Percentiles rank a stretch among this genome's conserved stretches.
These are phyloP conservation scores for Beauveria brongniartii DNA, from an alignment of 2,329 filamentous ascomycete genomes.

Conservation along the genomic window DNA sequence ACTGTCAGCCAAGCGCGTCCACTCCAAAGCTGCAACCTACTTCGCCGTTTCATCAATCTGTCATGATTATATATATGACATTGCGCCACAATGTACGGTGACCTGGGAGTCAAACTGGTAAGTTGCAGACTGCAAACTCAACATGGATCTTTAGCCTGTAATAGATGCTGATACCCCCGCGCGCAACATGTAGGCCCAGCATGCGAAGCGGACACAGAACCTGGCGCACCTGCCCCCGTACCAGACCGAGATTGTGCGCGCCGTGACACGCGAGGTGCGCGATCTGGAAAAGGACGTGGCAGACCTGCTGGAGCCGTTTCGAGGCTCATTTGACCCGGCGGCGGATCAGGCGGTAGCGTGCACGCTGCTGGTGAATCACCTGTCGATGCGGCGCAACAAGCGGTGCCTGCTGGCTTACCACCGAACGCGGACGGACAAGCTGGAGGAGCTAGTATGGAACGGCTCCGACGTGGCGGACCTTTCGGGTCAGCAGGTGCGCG, in stretches of 20 bases:
- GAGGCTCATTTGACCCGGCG: slow-evolving; percentile 76
- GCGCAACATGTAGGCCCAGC: slow-evolving; percentile 60
- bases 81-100: slow-evolving; percentile 64
- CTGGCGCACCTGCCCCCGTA: slow-evolving; percentile 83
- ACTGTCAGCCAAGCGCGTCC: background rate
- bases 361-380: slow-evolving; percentile 82
- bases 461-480: slow-evolving; percentile 76
- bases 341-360: slow-evolving; percentile 78
- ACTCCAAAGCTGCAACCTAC: background rate
- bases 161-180: background rate
- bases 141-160: slow-evolving; percentile 10
- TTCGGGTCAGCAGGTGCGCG: slow-evolving; percentile 45
- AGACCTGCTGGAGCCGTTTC: slow-evolving; percentile 71
- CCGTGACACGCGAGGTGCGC: slow-evolving; percentile 82
- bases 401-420: slow-evolving; percentile 93
- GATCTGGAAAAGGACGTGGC: slow-evolving; percentile 84
- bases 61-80: too few relatives aligned
- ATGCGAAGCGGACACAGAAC: slow-evolving; percentile 90
- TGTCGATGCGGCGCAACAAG: slow-evolving; percentile 94
- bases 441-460: slow-evolving; percentile 90
- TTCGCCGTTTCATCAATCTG: background rate
- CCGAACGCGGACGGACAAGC: slow-evolving; percentile 77
- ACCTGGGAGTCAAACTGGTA: slow-evolving; percentile 79
- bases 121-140: slow-evolving; percentile 15
- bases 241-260: slow-evolving; percentile 82